Percentiles rank a stretch among this genome's conserved stretches.
Conservation (phyloP, 2,329 filamentous ascomycete genomes). For the Penicillium crustosum region DNA sequence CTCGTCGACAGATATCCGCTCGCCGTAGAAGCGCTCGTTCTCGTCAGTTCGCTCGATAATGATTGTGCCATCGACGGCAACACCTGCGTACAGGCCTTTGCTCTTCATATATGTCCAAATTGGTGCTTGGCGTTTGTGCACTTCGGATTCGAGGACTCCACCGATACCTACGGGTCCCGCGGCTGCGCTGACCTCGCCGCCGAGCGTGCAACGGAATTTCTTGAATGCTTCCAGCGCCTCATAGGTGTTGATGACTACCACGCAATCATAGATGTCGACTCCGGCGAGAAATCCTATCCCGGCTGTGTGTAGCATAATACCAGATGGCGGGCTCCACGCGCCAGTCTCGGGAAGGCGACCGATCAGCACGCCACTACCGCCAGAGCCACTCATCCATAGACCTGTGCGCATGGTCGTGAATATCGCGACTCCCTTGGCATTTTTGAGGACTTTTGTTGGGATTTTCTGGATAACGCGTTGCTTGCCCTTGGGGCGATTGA, state of each 20-base stretch:
- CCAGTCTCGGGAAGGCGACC: constrained; percentile 76
- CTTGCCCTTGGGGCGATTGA: constrained; percentile 57
- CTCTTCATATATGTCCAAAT: constrained; percentile 88
- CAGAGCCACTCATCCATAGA: constrained; percentile 86
- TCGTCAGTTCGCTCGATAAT: constrained; percentile 84
- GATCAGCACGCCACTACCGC: constrained; percentile 83
- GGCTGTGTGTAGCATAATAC: constrained; percentile 85
- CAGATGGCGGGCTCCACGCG: constrained; percentile 87
- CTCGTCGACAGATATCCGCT: constrained; percentile 60
- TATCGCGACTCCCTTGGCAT: constrained; percentile 86
- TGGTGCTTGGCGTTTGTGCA: constrained; percentile 68
- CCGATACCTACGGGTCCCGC: constrained; percentile 77
- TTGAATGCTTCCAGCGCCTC: constrained; percentile 83
- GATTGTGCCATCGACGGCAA: constrained; percentile 83
- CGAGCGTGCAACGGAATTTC: constrained; percentile 73
- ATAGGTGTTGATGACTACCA: constrained; percentile 86
- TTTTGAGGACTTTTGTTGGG: constrained; percentile 77
- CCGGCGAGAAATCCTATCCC: constrained; percentile 87
- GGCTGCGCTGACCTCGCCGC: constrained; percentile 74
- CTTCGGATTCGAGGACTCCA: constrained; percentile 67
- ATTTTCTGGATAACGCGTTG: constrained; percentile 77
- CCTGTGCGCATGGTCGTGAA: constrained; percentile 96
- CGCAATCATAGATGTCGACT: constrained; percentile 93
- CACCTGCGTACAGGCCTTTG: constrained; percentile 80
- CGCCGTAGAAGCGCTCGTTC: constrained; percentile 81